A percentile compares a stretch with the other conserved stretches of the same genome.
Conservation (phyloP, 306 rosid species). For the Sicyos baderoa region DNA sequence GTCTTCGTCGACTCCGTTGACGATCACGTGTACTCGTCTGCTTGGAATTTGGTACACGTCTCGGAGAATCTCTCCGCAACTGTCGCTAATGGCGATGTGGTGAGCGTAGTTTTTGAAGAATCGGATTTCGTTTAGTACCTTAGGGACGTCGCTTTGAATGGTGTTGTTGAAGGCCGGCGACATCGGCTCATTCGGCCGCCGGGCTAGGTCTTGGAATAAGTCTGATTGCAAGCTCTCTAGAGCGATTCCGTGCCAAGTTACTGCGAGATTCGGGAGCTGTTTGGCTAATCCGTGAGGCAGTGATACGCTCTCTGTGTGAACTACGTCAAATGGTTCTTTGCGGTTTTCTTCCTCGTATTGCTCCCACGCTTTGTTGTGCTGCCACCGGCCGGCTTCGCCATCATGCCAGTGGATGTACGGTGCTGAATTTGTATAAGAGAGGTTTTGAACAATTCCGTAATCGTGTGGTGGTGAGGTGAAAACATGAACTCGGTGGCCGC, state of each 20-base stretch:
- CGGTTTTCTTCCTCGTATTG: slow-evolving; percentile 51
- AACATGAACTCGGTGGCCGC: slow-evolving; percentile 77
- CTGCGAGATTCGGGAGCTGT: slow-evolving; percentile 61
- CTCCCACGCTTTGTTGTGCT: slow-evolving; percentile 89
- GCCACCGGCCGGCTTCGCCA: slow-evolving; percentile 83
- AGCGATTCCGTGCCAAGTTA: slow-evolving; percentile 97
- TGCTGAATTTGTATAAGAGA: slow-evolving; percentile 31
- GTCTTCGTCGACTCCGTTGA: slow-evolving; percentile 69
- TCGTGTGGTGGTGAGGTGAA: slow-evolving; percentile 64
- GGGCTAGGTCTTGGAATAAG: slow-evolving; percentile 69
- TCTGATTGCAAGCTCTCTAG: slow-evolving; percentile 77
- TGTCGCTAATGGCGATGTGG: slow-evolving; percentile 83
- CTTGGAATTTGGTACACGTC: slow-evolving; percentile 76
- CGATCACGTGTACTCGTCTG: slow-evolving; percentile 75
- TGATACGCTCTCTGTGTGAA: slow-evolving; percentile 93
- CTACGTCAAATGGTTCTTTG: slow-evolving; percentile 54
- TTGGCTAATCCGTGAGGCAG: slow-evolving; percentile 76
- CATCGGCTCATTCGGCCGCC: slow-evolving; percentile 41
- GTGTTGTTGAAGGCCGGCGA: slow-evolving; percentile 52
- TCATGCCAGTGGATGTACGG: slow-evolving; percentile 71
- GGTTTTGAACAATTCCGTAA: slow-evolving; percentile 10
- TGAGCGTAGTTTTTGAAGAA: slow-evolving; percentile 76
- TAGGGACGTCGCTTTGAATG: slow-evolving; percentile 66
- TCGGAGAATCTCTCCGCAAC: slow-evolving; percentile 86
- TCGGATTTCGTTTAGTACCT: slow-evolving; percentile 68